Conservation (phyloP, 768 basidiomycete genomes). For the Dictyophora rubrovolvata region DNA sequence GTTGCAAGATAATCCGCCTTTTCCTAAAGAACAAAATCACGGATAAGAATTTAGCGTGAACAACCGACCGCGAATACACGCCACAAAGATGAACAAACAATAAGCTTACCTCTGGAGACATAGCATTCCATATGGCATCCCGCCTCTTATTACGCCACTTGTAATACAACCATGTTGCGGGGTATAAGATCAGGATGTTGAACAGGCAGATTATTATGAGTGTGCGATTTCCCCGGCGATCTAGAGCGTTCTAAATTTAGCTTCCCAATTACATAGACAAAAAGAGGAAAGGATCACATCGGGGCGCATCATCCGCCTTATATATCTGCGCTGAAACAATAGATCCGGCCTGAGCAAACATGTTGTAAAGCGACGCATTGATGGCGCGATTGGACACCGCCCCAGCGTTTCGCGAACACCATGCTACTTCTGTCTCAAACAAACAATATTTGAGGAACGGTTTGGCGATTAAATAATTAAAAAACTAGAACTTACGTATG, state of each 20-base stretch:
- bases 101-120: conserved; percentile 34
- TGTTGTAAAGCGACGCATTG: conserved; percentile 43
- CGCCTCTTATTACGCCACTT: conserved; percentile 37
- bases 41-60: too few species aligned
- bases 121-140: conserved; percentile 41
- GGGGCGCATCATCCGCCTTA: conserved; percentile 36
- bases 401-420: conserved; percentile 51
- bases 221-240: conserved; percentile 48
- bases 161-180: conserved; percentile 45
- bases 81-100: background rate
- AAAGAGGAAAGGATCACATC: conserved; percentile 2
- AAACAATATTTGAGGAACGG: conserved; percentile 20
- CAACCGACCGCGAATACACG: background rate
- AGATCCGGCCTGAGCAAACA: conserved; percentile 50
- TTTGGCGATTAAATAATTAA: background rate
- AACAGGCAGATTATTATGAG: conserved; percentile 45
- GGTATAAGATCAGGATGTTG: conserved; percentile 41
- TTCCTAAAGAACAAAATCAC: conserved; percentile 26
- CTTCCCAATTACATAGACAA: conserved; percentile 15
- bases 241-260: conserved; percentile 19
- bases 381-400: conserved; percentile 45
- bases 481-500: conserved; percentile 20
- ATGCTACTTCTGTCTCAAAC: conserved; percentile 28
- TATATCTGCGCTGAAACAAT: conserved; percentile 50
- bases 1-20: conserved; percentile 47